Conservation (phyloP, 768 basidiomycete genomes). For the Pisolithus albus region DNA sequence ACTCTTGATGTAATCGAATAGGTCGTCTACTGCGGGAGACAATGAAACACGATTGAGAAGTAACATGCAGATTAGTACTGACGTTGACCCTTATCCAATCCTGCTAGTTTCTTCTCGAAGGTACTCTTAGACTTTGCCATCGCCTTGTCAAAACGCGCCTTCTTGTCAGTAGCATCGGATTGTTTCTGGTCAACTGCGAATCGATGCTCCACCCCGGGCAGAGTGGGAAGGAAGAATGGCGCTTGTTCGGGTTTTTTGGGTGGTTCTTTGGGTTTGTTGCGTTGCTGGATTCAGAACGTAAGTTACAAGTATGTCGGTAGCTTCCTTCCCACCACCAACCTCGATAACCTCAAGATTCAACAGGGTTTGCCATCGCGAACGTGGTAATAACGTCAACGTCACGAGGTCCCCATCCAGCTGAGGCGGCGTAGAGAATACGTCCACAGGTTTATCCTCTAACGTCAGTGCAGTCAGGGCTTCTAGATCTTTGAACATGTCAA, state of each 20-base stretch:
- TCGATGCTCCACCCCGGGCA: constrained; percentile 79
- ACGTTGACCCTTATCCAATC: constrained; percentile 66
- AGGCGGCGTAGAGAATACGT: constrained; percentile 79
- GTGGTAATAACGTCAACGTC: constrained; percentile 86
- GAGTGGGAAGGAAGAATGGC: constrained; percentile 93
- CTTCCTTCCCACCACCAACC: constrained; percentile 34
- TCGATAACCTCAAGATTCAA: constrained; percentile 93
- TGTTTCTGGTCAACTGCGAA: constrained; percentile 55
- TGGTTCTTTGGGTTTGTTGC: constrained; percentile 94
- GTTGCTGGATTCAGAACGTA: constrained; percentile 45
- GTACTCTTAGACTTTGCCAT: constrained; percentile 53
- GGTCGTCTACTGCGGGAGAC: constrained; percentile 54
- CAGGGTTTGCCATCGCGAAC: constrained; percentile 94
- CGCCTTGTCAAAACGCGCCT: constrained; percentile 48
- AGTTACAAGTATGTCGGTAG: not conserved
- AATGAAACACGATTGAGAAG: constrained; percentile 2
- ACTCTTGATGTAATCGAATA: constrained; percentile 80
- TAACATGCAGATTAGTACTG: constrained; percentile 26
- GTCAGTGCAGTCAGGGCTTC: constrained; percentile 63
- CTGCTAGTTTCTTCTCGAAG: constrained; percentile 59
- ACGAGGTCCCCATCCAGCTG: constrained; percentile 88
- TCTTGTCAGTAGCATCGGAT: constrained; percentile 31
- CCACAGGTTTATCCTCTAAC: constrained; percentile 51
- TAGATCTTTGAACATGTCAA: constrained; percentile 41
- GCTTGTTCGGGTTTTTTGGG: constrained; percentile 94